Conservation (phyloP, 2,329 filamentous ascomycete genomes). For the Polytolypa hystricis region DNA sequence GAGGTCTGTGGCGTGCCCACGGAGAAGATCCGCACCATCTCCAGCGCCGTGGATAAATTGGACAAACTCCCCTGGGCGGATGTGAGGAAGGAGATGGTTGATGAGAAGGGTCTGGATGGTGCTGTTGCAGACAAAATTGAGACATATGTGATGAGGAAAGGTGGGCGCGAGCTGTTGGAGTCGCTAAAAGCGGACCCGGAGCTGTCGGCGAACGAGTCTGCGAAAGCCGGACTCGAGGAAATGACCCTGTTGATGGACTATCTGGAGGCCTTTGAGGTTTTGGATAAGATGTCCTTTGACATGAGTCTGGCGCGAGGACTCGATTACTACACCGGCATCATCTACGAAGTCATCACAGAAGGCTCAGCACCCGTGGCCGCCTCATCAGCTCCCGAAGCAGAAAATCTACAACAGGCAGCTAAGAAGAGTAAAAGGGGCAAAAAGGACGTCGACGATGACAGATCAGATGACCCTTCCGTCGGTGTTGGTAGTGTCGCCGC, state of each 20-base stretch:
- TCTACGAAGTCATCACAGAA: conserved; percentile 81
- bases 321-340: conserved; percentile 87
- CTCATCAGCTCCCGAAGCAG: conserved; percentile 29
- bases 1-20: conserved; percentile 78
- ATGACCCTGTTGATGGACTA: conserved; percentile 74
- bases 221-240: conserved; percentile 70
- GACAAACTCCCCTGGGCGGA: conserved; percentile 88
- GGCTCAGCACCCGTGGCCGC: conserved; percentile 51
- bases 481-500: conserved; percentile 83
- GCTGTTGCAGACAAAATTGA: conserved; percentile 80
- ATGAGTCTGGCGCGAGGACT: conserved; percentile 79
- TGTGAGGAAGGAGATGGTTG: conserved; percentile 84
- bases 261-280: conserved; percentile 62
- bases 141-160: conserved; percentile 68
- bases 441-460: conserved; percentile 50
- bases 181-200: conserved; percentile 56
- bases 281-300: conserved; percentile 73
- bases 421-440: conserved; percentile 43
- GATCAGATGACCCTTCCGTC: conserved; percentile 66
- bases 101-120: conserved; percentile 70
- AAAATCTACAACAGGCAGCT: conserved; percentile 32
- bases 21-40: conserved; percentile 81
- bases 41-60: conserved; percentile 87
- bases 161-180: conserved; percentile 61
- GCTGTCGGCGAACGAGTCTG: conserved; percentile 59